Evolutionary conservation across 352 stramenopile species (phyloP).

Genomic region (Globisporangium cederbergense): DNA sequence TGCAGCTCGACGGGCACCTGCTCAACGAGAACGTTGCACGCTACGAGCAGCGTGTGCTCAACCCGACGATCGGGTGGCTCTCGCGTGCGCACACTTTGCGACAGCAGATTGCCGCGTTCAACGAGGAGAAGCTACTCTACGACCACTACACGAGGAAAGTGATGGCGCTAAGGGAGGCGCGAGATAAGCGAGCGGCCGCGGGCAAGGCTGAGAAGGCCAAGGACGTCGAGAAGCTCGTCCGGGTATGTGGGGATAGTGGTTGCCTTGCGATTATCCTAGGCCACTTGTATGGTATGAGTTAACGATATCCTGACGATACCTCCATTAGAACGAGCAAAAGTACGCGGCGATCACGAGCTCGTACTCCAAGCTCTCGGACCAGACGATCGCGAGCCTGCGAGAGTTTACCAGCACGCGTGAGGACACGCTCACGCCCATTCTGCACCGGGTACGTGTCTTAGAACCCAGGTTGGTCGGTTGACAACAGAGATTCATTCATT

Average conservation of each 20-base stretch:
- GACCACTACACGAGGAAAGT: conserved; percentile 85
- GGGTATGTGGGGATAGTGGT: conserved; percentile 22
- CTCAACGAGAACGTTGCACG: conserved; percentile 41
- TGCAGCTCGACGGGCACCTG: conserved; percentile 55
- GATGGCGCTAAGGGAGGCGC: conserved; percentile 47
- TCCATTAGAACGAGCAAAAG: conserved; percentile 70
- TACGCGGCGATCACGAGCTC: conserved; percentile 54
- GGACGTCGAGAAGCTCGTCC: conserved; percentile 72
- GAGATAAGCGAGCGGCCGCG: conserved; percentile 49
- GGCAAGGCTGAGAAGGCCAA: conserved; percentile 71
- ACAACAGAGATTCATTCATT: not conserved
- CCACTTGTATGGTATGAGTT: not conserved
- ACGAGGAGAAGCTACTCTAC: conserved; percentile 65
- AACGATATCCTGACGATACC: not conserved
- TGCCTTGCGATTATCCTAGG: not conserved
- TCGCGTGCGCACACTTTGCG: conserved; percentile 38
- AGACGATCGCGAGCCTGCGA: conserved; percentile 50
- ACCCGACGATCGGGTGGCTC: conserved; percentile 54
- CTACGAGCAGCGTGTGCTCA: conserved; percentile 65
- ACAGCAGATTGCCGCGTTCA: conserved; percentile 43
- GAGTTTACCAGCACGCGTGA: conserved; percentile 63
- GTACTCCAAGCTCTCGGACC: conserved; percentile 66
- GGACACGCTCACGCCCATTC: conserved; percentile 50
- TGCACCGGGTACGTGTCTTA: conserved; percentile 40
- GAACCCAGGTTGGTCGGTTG: not conserved